Conservation (phyloP, 129 eudicot genomes). For the Helianthus tuberosus region DNA sequence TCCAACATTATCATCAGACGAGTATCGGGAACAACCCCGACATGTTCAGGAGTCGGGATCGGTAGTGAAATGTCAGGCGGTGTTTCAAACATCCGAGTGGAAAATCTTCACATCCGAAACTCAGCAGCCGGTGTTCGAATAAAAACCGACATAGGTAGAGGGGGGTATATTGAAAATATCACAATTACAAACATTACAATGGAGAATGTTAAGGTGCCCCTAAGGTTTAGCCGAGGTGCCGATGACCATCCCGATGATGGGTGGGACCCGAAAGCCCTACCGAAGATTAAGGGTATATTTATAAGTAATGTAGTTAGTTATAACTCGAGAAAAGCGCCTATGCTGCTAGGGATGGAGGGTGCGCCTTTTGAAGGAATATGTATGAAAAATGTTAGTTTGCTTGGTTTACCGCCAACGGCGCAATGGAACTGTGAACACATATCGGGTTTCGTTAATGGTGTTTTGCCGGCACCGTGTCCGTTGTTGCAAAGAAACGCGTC, state of each 20-base stretch:
- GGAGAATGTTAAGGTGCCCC: conserved; percentile 87
- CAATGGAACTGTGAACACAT: conserved; percentile 78
- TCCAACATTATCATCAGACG: conserved; percentile 74
- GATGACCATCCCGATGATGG: conserved; percentile 84
- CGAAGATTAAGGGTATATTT: conserved; percentile 63
- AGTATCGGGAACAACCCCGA: conserved; percentile 95
- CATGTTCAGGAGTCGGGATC: conserved; percentile 95
- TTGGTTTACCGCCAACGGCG: conserved; percentile 54
- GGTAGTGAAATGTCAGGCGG: conserved; percentile 99
- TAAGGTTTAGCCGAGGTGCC: conserved; percentile 91
- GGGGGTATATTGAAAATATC: conserved; percentile 82
- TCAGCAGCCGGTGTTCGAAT: conserved; percentile 94
- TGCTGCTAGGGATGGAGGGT: conserved; percentile 72
- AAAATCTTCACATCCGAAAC: conserved; percentile 67
- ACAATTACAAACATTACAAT: conserved; percentile 63
- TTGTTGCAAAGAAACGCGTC: conserved; percentile 58
- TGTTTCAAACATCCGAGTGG: conserved; percentile 58
- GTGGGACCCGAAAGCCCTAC: conserved; percentile 85
- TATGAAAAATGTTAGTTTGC: conserved; percentile 70
- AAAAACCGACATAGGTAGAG: conserved; percentile 91
- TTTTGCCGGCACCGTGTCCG: conserved; percentile 71
- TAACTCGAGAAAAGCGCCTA: conserved; percentile 66
- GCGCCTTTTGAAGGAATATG: conserved; percentile 84
- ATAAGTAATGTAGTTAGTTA: conserved; percentile 71
- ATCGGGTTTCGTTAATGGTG: conserved; percentile 61